Evolutionary conservation across 345 rosid species (phyloP), one percentile per base, ranked within the genome.

Genomic region (Nephelium lappaceum): DNA sequence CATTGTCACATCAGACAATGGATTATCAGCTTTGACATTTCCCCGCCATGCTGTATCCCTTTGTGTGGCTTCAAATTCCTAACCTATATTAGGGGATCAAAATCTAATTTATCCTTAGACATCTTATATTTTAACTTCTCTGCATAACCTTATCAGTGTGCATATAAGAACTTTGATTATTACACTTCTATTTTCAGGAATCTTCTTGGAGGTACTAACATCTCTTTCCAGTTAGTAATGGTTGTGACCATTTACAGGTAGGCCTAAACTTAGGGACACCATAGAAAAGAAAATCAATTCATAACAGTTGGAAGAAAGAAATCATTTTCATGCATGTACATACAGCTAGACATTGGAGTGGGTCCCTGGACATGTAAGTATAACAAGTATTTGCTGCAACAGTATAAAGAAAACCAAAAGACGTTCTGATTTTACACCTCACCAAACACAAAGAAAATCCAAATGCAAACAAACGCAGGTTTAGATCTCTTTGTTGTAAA

Each of bases 371-470:
- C 9, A 71, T 36, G 11, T 2, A 55, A 11, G 66, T 36, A 1
- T 38, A 72, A 72, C 15, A 18, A 8, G 65, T 53, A 72, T 19
- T 31, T 31, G 12, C 42, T 19, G 31, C 75, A 38, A 57, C 65
- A 36, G 65, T 11, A 58, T 55, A 72, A 57, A 38, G 27, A 27
- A 72, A 55, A 36, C 51, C 11, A 38, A 72, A 10, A n/a, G 65
- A 19, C 75, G 7, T 68, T 67, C 14, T 38, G 76, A 60, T 60
- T 60, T 60, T n/a, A 73, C 76, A 14, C 9, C 55, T 14, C 7
- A 60, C 67, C 67, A 41, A 58, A 60, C 55, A 11, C 67, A 73
- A n/a, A 23, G 21, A 73, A 57, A 73, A 57, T 57, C 76, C 67
- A 60, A 21, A 39, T 73, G 38, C 67, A 60, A 73, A 58, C 36